These are phyloP conservation scores for Begonia fuchsioides DNA, from an alignment of 306 rosid species.

Conservation along the genomic window DNA sequence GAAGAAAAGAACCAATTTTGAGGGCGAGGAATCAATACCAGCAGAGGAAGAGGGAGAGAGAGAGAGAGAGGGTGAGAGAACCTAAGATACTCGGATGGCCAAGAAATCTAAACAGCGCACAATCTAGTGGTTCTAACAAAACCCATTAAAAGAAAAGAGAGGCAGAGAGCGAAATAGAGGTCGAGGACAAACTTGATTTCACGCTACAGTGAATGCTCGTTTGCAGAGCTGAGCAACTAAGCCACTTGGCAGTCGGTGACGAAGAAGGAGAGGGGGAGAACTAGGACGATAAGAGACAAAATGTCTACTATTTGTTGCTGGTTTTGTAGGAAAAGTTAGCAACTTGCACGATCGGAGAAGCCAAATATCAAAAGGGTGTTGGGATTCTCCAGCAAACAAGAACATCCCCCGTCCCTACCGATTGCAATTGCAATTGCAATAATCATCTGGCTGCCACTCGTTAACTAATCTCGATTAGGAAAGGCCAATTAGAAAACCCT, in stretches of 20 bases:
- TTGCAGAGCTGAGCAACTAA: neutral
- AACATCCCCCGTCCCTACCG: too few relatives aligned
- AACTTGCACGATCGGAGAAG: too few relatives aligned
- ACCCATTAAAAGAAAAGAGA: neutral
- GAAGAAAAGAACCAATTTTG: neutral
- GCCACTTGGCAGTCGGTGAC: too few relatives aligned
- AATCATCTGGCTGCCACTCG: too few relatives aligned
- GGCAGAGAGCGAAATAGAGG: neutral
- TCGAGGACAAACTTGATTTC: slow-evolving; percentile 5
- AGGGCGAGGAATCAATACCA: too few relatives aligned
- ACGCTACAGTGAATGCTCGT: slow-evolving; percentile 4
- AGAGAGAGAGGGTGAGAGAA: neutral
- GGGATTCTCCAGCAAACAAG: too few relatives aligned
- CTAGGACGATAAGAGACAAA: neutral
- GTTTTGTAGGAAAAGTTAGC: too few relatives aligned
- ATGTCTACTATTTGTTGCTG: neutral
- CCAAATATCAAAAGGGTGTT: too few relatives aligned
- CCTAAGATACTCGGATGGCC: slow-evolving; percentile 1
- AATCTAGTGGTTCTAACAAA: neutral
- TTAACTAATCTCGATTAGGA: too few relatives aligned
- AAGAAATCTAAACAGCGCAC: neutral
- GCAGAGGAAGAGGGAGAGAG: neutral
- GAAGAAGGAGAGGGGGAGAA: too few relatives aligned
- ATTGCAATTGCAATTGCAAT: too few relatives aligned
- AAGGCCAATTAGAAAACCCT: too few relatives aligned